Conservation (phyloP, 148 eudicot species). For the Spergularia bocconei region DNA sequence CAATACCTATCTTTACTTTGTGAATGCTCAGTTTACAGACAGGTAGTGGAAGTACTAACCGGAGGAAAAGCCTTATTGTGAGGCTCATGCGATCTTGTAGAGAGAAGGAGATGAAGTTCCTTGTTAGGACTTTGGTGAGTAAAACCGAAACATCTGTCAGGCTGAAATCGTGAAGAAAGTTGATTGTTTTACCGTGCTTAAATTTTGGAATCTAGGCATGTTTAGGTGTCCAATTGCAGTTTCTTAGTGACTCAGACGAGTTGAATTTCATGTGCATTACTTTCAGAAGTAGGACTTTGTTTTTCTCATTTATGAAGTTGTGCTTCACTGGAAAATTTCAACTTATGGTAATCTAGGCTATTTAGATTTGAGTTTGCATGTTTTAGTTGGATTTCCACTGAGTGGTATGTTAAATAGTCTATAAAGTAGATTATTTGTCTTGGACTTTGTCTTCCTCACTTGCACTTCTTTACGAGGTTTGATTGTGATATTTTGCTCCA, state of each 20-base stretch:
- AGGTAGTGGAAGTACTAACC: conserved; percentile 81
- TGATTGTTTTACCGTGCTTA: not conserved
- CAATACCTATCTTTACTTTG: conserved; percentile 27
- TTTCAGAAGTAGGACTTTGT: not conserved
- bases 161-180: conserved; percentile 7
- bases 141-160: not conserved
- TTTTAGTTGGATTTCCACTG: not conserved
- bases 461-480: not conserved
- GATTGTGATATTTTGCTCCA: not conserved
- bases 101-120: conserved; percentile 93
- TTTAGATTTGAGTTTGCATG: not conserved
- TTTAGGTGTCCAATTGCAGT: not conserved
- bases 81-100: conserved; percentile 88
- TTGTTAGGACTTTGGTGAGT: conserved; percentile 93
- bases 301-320: not conserved
- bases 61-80: conserved; percentile 79
- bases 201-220: not conserved
- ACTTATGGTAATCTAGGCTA: not conserved
- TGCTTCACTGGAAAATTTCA: too few relatives aligned
- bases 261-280: not conserved
- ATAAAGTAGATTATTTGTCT: not conserved
- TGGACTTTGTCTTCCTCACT: not conserved
- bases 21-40: conserved; percentile 70
- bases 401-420: not conserved
- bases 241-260: not conserved